Base-by-base conservation (phyloP, 768 basidiomycete species). In the Pulveroboletus sp. region DNA sequence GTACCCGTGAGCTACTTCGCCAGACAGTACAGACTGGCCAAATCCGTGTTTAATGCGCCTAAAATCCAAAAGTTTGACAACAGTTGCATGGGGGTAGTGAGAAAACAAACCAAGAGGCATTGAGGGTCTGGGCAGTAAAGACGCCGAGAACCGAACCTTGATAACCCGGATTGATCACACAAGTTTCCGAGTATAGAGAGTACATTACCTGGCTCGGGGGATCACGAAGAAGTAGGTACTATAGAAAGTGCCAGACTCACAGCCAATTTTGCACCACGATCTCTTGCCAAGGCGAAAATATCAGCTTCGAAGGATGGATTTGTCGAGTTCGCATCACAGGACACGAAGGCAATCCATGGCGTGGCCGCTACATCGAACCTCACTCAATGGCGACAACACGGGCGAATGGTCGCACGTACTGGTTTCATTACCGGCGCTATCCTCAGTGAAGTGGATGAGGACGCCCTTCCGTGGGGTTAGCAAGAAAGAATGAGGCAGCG, bases 331-430 rank as follows among this genome's bases (percentile, higher is more conserved):
- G 64, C 61, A 61, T 94, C 92, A 66, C 93, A 95, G 4, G 82
- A 78, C 43, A 96, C 79, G 55, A 93, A 76, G 11, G 93, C 93
- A 58, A 96, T 87, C 92, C 93, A 96, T 4, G 93, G 91, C 0
- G 92, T 89, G 6, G 71, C 74, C 3, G 88, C 86, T 79, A 63
- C 57, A 26, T 51, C 58, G 61, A 47, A 46, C 43, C 24, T 57
- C 45, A 38, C 36, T 58, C 33, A 43, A 50, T 46, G 45, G 47
- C 43, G 55, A 57, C 15, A 45, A 49, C 42, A 38, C 14, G 36
- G 43, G 43, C 11, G 62, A 74, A 32, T n/a, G 65, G 50, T 75
- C 74, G n/a, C 39, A 72, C 81, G 57, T 69, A 71, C 81, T 78
- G 38, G 74, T 77, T 28, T 69, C 64, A 50, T 75, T 72, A 26